These are phyloP conservation scores for Ottelia alismoides DNA, from an alignment of 106 monocot genomes.

Conservation along the genomic window DNA sequence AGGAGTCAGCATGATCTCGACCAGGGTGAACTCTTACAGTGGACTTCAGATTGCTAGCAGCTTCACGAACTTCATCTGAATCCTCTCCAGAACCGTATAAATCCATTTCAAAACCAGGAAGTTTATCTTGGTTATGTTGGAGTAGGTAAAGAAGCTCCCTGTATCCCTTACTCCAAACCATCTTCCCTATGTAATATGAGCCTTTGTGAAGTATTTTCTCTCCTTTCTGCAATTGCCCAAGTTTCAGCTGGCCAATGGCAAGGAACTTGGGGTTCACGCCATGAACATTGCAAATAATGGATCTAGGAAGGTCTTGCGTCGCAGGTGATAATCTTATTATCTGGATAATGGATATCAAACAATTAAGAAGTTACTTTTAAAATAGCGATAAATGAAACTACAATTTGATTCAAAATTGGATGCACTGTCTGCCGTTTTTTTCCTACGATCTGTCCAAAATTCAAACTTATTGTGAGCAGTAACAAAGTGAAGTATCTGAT, in stretches of 20 bases:
- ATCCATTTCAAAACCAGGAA: constrained; percentile 50
- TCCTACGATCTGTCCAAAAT: too few relatives aligned
- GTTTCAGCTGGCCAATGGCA: constrained; percentile 52
- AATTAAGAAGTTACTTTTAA: too few relatives aligned
- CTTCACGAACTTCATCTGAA: constrained; percentile 38
- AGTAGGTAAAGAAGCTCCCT: constrained; percentile 60
- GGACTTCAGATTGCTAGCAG: constrained; percentile 35
- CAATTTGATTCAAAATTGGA: too few relatives aligned
- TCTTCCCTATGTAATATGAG: background rate
- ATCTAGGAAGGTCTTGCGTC: constrained; percentile 68
- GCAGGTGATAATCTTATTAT: constrained; percentile 75
- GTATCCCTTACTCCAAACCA: constrained; percentile 78
- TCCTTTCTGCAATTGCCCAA: constrained; percentile 48
- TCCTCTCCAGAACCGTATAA: constrained; percentile 81
- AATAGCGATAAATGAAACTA: too few relatives aligned
- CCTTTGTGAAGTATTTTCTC: background rate
- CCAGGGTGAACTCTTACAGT: constrained; percentile 46
- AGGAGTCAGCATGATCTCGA: constrained; percentile 55
- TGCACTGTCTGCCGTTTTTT: too few relatives aligned
- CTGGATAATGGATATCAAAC: too few relatives aligned
- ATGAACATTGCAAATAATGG: constrained; percentile 70
- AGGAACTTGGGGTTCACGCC: constrained; percentile 87
- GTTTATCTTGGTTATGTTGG: constrained; percentile 29
- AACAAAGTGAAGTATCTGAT: too few relatives aligned
- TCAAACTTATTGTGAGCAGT: too few relatives aligned